Percentiles rank a stretch among this genome's conserved stretches.
These are phyloP conservation scores for Davidsoniella neocaledoniae DNA, from an alignment of 2,329 filamentous ascomycete genomes.

Conservation along the genomic window DNA sequence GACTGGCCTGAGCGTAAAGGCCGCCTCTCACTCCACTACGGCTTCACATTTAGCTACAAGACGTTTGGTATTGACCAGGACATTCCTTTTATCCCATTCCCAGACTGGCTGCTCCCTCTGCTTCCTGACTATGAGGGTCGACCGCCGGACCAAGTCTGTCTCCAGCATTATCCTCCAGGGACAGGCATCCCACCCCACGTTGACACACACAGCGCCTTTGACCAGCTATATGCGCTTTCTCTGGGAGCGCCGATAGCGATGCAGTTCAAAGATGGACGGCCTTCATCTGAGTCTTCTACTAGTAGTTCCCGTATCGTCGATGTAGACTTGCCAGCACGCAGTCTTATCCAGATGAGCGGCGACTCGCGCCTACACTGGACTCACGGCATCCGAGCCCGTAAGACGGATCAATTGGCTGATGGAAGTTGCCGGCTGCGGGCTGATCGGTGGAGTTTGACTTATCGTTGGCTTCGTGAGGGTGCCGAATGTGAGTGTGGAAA, in stretches of 20 bases:
- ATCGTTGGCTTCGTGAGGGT: conserved; percentile 32
- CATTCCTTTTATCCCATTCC: conserved; percentile 33
- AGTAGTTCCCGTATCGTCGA: conserved; percentile 16
- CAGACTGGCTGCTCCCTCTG: conserved; percentile 32
- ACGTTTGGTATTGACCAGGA: conserved; percentile 36
- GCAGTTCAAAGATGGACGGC: conserved; percentile 23
- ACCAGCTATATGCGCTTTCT: conserved; percentile 29
- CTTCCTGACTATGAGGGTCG: conserved; percentile 27
- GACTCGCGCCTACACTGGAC: conserved; percentile 37
- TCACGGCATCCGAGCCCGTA: conserved; percentile 36
- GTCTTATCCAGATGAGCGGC: conserved; percentile 34
- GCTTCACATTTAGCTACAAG: conserved; percentile 41
- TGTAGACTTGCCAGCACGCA: conserved; percentile 30
- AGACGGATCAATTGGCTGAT: conserved; percentile 31
- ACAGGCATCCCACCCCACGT: conserved; percentile 44
- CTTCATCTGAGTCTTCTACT: too few species aligned
- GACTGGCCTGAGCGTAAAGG: conserved; percentile 26
- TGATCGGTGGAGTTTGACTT: conserved; percentile 38
- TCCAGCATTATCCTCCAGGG: conserved; percentile 43
- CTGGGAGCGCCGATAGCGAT: conserved; percentile 27
- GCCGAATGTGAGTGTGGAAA: conserved; percentile 34
- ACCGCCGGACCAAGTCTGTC: conserved; percentile 38
- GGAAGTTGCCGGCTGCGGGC: conserved; percentile 20
- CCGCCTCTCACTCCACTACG: conserved; percentile 35
- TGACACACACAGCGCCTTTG: conserved; percentile 35